phyloP scores from a whole-genome alignment of 768 basidiomycete species.

The Kwoniella shandongensis region DNA sequence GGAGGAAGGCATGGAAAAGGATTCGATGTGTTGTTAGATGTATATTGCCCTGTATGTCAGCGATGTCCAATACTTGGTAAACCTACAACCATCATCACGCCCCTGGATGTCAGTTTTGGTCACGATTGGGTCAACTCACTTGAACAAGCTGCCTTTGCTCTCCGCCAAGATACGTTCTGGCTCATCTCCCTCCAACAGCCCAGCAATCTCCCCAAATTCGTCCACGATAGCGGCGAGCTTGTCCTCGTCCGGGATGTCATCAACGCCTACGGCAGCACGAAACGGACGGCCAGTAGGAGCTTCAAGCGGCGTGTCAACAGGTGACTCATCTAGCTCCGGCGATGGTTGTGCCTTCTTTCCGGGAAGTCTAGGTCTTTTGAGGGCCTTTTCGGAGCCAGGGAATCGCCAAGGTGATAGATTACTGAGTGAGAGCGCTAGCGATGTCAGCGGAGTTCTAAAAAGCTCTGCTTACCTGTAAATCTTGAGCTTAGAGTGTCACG shows the following conservation, averaged over 20 bases:
- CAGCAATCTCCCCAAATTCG: constrained; percentile 62
- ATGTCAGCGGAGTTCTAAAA: background rate
- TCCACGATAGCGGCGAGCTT: constrained; percentile 60
- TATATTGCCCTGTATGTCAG: constrained; percentile 59
- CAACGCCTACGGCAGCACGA: constrained; percentile 7
- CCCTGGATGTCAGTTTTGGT: constrained; percentile 28
- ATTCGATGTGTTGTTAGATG: constrained; percentile 68
- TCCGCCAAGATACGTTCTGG: constrained; percentile 61
- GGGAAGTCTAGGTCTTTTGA: constrained; percentile 10
- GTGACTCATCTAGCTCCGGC: constrained; percentile 1
- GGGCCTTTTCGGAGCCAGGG: constrained; percentile 1
- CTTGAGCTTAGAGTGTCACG: constrained; percentile 22
- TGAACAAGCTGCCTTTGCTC: constrained; percentile 58
- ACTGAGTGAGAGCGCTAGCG: constrained; percentile 9
- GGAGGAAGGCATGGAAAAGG: constrained; percentile 66
- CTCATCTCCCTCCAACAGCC: constrained; percentile 48
- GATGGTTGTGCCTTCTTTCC: background rate
- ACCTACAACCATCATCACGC: constrained; percentile 37
- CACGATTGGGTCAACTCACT: constrained; percentile 23
- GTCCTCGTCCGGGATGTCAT: constrained; percentile 56
- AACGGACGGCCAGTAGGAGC: too few relatives aligned
- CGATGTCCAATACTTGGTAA: constrained; percentile 9
- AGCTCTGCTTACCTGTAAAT: constrained; percentile 28
- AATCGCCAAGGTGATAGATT: constrained; percentile 4
- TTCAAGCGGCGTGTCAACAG: background rate